phyloP scores from a whole-genome alignment of 192 early-diverging fungal species.

The Linnemannia schmuckeri region DNA sequence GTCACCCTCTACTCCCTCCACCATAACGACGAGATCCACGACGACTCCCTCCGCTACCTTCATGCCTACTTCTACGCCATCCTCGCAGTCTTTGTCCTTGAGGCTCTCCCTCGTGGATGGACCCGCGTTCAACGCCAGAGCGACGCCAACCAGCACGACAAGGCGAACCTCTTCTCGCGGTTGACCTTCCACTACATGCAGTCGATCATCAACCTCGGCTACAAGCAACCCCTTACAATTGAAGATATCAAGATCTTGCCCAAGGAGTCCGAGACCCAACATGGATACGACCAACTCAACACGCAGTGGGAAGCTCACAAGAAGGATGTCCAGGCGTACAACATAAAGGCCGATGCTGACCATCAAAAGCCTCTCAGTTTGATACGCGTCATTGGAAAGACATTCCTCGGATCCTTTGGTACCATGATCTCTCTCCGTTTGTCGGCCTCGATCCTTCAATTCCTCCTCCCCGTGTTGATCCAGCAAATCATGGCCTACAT shows the following conservation, averaged over 20 bases:
- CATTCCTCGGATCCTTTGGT: not conserved
- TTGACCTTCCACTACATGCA: constrained; percentile 39
- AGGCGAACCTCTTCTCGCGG: constrained; percentile 45
- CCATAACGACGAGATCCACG: not conserved
- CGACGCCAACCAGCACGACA: constrained; percentile 24
- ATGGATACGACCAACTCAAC: constrained; percentile 6
- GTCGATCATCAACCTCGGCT: constrained; percentile 16
- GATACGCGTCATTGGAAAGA: constrained; percentile 19
- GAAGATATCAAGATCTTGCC: constrained; percentile 30
- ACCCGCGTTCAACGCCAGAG: constrained; percentile 30
- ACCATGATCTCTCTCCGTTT: not conserved
- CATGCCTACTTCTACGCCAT: constrained; percentile 20
- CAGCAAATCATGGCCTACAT: constrained; percentile 27
- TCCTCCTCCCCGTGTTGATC: constrained; percentile 23
- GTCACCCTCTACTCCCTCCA: constrained; percentile 23
- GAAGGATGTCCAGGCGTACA: not conserved
- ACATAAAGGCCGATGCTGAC: not conserved
- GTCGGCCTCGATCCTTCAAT: not conserved
- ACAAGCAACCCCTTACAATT: constrained; percentile 1
- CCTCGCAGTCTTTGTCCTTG: constrained; percentile 17
- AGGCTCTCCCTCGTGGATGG: constrained; percentile 24
- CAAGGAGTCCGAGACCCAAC: not conserved
- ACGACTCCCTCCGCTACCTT: not conserved
- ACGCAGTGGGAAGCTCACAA: constrained; percentile 20
- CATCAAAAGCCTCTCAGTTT: constrained; percentile 2